Evolutionary conservation across 768 basidiomycete species (phyloP), one percentile per base, ranked within the genome.

Genomic region (Lactifluus hygrophoroides): DNA sequence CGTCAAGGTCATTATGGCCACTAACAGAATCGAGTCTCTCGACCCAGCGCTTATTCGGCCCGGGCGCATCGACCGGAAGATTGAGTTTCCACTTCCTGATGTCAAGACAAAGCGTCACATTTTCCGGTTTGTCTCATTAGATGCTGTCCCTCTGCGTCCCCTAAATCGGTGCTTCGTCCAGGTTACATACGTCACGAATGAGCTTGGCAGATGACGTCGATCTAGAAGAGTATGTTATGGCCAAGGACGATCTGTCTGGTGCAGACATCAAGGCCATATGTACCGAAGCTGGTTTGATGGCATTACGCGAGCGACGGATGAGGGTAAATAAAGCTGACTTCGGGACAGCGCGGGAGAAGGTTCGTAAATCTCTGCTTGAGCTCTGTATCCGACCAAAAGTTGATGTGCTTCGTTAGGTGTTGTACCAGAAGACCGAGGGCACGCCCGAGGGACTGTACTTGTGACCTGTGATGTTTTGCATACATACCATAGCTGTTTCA

Each of bases 1-100:
- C 69, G 94, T 99, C 58, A 99, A 98, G 74, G 95, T 99, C 65
- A 97, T 99, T 71, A 98, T 98, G 96, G 96, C 96, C 13, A 99
- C 96, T 5, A 99, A 99, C 75, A 86, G 81, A 74, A 99, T 99
- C 66, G 95, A 98, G 70, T 86, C 92, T 3, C 81, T 99, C 28
- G 96, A 99, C 72, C 96, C 96, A 54, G 96, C 96, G 17, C 84
- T 99, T 60, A 96, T 99, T 68, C 90, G 96, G 51, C 96, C 96
- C 5, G 96, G 96, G 47, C 92, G 96, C 67, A 98, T 99, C 62
- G 96, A 99, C 68, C 83, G 96, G 53, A 99, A 99, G 77, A 99
- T 99, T 51, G 96, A 96, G 70, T 96, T 95, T 77, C 94, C 94
- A 16, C 74, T 98, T 32, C 96, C 96, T 14, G 96, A 99, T 67